Evolutionary conservation across 1,284 basidiomycete genomes (phyloP), one percentile per base, ranked within the genome.

Genomic region (Trametes hirsuta): DNA sequence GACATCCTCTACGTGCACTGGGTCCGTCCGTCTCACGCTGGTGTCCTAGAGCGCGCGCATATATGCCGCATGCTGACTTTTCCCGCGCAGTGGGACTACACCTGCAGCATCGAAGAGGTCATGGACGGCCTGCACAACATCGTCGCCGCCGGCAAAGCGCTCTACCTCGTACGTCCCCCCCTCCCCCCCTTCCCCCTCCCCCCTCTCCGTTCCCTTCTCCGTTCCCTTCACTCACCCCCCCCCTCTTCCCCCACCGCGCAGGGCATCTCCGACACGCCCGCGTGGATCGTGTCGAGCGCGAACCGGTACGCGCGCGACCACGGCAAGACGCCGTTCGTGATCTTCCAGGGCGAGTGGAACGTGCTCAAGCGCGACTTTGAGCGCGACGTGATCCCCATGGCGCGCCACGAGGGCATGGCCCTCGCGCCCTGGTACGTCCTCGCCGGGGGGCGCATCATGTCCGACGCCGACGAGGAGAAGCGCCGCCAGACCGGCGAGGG

Each of bases 341-440:
- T 84, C 55, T 84, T 84, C 65, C 81, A 84, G 63, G 81, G 82
- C n/a, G 58, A 60, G 36, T 84, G 82, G 81, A 80, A 74, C 55
- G 71, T 81, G 10, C 68, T 79, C 57, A 51, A 72, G 9, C 75
- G 82, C 14, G 75, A 76, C 39, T 76, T 83, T 48, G 82, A 83
- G 70, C 73, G 80, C 4, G 81, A 84, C 15, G 81, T 84, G 53
- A 75, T 84, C 37, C 81, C 80, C 0, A 83, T 84, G 81, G 73
- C 72, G 15, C 74, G 75, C 37, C 62, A 68, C 15, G 72, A 78
- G 59, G 82, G 81, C 68, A 54, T 69, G 45, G 68, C 64, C 0
- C 57, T 69, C 41, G 66, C 67, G 1, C 67, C 66, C 15, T 46
- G 45, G 45, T 12, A 46, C 12, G 45, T 46, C 15, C 45, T 46